phyloP scores from a whole-genome alignment of 352 stramenopile genomes.

The Globisporangium cederbergense region DNA sequence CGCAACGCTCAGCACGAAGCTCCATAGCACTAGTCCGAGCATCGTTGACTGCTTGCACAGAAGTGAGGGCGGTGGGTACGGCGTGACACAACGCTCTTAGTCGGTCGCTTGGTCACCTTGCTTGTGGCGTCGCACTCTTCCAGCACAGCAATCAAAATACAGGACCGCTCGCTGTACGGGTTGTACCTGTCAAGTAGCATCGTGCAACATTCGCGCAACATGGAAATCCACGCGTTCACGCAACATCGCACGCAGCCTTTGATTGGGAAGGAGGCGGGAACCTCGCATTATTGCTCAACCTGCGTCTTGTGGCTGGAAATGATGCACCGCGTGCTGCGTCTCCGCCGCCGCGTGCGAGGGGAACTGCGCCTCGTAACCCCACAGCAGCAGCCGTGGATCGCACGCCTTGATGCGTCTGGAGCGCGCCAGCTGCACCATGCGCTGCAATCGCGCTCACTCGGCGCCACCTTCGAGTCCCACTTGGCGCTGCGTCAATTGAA shows the following conservation, averaged over 20 bases:
- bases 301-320: conserved; percentile 15
- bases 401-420: neutral
- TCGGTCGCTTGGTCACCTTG: too few species aligned
- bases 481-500: neutral
- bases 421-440: neutral
- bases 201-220: conserved; percentile 8
- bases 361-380: neutral
- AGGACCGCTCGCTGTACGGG: too few species aligned
- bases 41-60: neutral
- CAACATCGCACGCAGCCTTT: conserved; percentile 9
- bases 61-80: neutral
- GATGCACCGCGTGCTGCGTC: conserved; percentile 21
- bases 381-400: neutral
- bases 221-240: conserved; percentile 10
- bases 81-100: neutral
- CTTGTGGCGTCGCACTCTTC: neutral
- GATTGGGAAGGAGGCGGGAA: neutral
- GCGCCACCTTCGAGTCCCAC: neutral
- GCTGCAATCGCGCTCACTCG: neutral
- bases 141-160: neutral
- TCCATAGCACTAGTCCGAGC: conserved; percentile 14
- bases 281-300: conserved; percentile 1
- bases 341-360: conserved; percentile 12
- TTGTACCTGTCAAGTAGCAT: conserved; percentile 1
- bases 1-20: conserved; percentile 4